phyloP scores from a whole-genome alignment of 2,329 filamentous ascomycete species.

The Akanthomyces dipterigenus region DNA sequence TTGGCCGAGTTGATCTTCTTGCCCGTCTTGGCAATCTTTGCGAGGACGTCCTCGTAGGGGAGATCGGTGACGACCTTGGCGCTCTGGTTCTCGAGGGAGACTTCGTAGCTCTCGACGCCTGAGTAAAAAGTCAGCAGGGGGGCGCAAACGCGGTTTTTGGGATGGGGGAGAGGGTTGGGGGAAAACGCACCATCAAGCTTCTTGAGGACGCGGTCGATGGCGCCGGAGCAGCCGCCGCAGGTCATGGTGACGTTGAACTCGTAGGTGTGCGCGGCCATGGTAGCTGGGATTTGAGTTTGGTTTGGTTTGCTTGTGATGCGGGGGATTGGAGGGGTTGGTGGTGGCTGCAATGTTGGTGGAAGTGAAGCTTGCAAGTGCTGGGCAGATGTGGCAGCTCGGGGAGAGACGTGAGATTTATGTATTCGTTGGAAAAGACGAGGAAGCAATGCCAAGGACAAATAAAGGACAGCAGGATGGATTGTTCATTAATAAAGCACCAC shows the following conservation, averaged over 20 bases:
- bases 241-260: constrained; percentile 92
- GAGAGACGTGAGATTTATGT: not conserved
- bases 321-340: not conserved
- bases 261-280: constrained; percentile 70
- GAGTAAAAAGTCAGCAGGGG: constrained; percentile 16
- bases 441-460: not conserved
- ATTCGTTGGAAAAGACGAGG: not conserved
- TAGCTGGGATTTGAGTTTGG: constrained; percentile 58
- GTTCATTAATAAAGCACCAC: constrained; percentile 6
- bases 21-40: constrained; percentile 90
- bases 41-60: constrained; percentile 72
- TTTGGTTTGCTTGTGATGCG: constrained; percentile 18
- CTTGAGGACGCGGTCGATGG: constrained; percentile 84
- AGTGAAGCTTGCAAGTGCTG: not conserved
- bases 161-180: too few species aligned
- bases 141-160: not conserved
- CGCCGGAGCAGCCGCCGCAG: constrained; percentile 94
- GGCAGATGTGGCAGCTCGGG: too few species aligned
- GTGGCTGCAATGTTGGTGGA: not conserved
- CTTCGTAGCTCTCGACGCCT: constrained; percentile 84
- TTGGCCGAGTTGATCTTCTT: constrained; percentile 79
- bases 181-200: constrained; percentile 71
- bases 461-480: not conserved
- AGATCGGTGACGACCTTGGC: constrained; percentile 69
- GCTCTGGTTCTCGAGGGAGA: constrained; percentile 79